Percentiles rank a stretch among this genome's conserved stretches.
These are phyloP conservation scores for Rhodomyrtus tomentosa DNA, from an alignment of 345 rosid genomes.

Conservation along the genomic window DNA sequence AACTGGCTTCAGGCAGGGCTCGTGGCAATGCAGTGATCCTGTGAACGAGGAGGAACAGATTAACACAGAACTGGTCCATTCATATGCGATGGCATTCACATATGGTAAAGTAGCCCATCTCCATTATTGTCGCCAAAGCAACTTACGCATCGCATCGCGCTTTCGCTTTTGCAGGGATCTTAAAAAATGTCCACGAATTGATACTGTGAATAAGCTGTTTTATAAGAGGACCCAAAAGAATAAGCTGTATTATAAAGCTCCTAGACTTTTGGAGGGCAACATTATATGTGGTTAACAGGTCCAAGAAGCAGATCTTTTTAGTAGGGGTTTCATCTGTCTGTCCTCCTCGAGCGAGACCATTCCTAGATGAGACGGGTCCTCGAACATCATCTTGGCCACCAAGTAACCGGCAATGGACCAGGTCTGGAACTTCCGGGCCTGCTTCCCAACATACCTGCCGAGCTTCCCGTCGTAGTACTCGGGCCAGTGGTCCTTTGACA, in stretches of 20 bases:
- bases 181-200: neutral
- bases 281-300: constrained; percentile 6
- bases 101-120: neutral
- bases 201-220: neutral
- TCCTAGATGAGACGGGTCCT: constrained; percentile 56
- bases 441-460: constrained; percentile 46
- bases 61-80: neutral
- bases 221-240: too few relatives aligned
- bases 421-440: constrained; percentile 57
- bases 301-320: constrained; percentile 58
- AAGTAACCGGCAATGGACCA: constrained; percentile 63
- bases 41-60: neutral
- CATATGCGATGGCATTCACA: neutral
- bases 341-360: constrained; percentile 64
- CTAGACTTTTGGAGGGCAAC: neutral
- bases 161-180: neutral
- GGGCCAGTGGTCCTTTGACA: constrained; percentile 58
- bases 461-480: constrained; percentile 59
- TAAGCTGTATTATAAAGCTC: neutral
- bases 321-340: constrained; percentile 44
- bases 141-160: neutral
- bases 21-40: neutral
- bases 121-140: neutral
- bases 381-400: constrained; percentile 61
- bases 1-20: neutral